Conservation (phyloP, 2,329 filamentous ascomycete species). For the Fusarium haematococcum region DNA sequence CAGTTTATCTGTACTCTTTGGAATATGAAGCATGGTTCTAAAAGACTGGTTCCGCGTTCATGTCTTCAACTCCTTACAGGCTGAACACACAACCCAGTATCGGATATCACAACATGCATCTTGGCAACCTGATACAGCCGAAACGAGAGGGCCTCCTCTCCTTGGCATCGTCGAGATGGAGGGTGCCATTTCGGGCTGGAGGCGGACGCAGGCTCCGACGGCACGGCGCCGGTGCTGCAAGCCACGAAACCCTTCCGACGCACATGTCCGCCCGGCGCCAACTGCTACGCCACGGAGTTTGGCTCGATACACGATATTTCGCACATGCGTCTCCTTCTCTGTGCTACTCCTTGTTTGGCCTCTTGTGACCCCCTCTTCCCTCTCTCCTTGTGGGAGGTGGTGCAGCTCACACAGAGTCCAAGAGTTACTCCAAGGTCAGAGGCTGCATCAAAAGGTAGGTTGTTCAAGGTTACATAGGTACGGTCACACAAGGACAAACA, state of each 20-base stretch:
- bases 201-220: not conserved
- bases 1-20: slow-evolving; percentile 10
- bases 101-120: not conserved
- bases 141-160: not conserved
- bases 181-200: not conserved
- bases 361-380: not conserved
- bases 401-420: not conserved
- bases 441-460: not conserved
- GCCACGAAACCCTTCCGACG: not conserved
- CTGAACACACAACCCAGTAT: not conserved
- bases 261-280: not conserved
- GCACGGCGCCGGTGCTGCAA: not conserved
- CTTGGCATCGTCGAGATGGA: not conserved
- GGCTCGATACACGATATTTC: slow-evolving; percentile 15
- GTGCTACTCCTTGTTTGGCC: not conserved
- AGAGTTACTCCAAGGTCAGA: not conserved
- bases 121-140: not conserved
- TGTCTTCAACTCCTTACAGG: not conserved
- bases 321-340: not conserved
- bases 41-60: not conserved
- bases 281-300: slow-evolving; percentile 2
- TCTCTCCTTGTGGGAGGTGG: not conserved
- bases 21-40: slow-evolving; percentile 16
- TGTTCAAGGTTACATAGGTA: not conserved
- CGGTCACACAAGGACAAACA: not conserved